Percentiles rank a stretch among this genome's conserved stretches.
Evolutionary conservation across 805 yeast genomes (phyloP).

Genomic region (Pichia ethanolica): DNA sequence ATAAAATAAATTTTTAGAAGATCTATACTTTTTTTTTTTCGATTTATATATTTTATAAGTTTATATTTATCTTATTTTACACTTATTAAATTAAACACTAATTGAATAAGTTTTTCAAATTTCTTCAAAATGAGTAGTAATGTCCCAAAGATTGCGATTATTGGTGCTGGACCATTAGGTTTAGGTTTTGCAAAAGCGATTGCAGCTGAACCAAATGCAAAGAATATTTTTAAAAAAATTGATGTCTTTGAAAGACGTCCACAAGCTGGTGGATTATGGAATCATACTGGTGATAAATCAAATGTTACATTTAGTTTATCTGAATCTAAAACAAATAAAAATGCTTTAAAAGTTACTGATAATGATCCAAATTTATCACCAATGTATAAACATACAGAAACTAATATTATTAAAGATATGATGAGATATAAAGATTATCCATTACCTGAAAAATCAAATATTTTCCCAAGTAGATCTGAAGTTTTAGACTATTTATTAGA

Average conservation of each 20-base stretch:
- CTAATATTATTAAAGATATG: slow-evolving; percentile 26
- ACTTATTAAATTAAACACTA: too few species aligned
- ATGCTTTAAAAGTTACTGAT: slow-evolving; percentile 13
- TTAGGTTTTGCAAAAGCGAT: slow-evolving; percentile 28
- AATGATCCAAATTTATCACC: slow-evolving; percentile 23
- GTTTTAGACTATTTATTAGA: slow-evolving; percentile 53
- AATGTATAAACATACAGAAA: slow-evolving; percentile 29
- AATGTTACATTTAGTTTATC: slow-evolving; percentile 15
- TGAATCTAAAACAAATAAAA: slow-evolving; percentile 11
- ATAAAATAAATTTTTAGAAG: too few species aligned
- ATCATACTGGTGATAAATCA: slow-evolving; percentile 24
- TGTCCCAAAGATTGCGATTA: slow-evolving; percentile 22
- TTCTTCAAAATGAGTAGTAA: background rate
- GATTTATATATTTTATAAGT: too few species aligned
- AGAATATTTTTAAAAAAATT: slow-evolving; percentile 13
- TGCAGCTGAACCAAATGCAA: slow-evolving; percentile 26
- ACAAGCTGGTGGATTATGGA: slow-evolving; percentile 30
- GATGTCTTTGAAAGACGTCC: slow-evolving; percentile 28
- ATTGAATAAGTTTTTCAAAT: background rate
- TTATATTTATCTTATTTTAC: too few species aligned
- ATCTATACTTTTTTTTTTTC: too few species aligned
- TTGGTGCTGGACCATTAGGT: slow-evolving; percentile 32
- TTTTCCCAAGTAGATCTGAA: slow-evolving; percentile 53
- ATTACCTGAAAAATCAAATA: slow-evolving; percentile 32
- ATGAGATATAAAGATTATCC: slow-evolving; percentile 27